These are phyloP conservation scores for Alliaria petiolata DNA, from an alignment of 345 rosid genomes.

Conservation along the genomic window DNA sequence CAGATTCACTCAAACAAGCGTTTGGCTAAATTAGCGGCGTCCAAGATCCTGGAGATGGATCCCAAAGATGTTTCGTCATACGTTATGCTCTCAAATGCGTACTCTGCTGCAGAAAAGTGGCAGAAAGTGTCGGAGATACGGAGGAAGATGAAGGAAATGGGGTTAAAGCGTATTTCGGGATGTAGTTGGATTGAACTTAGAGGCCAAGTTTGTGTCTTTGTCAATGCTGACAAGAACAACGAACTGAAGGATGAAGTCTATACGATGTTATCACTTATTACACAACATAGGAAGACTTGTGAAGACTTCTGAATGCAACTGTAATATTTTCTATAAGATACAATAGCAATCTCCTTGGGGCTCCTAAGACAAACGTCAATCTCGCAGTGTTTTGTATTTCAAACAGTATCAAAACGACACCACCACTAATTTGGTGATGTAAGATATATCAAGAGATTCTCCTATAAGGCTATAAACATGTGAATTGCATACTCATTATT, in stretches of 20 bases:
- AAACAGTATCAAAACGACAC: no score
- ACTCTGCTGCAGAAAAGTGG: conserved; percentile 68
- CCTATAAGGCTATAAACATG: no score
- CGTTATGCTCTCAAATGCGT: conserved; percentile 78
- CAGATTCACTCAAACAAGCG: conserved; percentile 57
- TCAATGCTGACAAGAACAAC: conserved; percentile 42
- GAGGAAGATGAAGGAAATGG: conserved; percentile 55
- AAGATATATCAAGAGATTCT: no score
- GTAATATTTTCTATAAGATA: background rate
- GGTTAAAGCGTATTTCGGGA: conserved; percentile 59
- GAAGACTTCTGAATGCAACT: background rate
- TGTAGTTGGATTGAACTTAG: conserved; percentile 76
- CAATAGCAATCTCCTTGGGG: background rate
- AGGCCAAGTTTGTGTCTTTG: conserved; percentile 54
- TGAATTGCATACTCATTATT: no score
- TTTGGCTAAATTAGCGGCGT: conserved; percentile 50
- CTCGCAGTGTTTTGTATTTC: background rate
- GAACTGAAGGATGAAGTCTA: conserved; percentile 51
- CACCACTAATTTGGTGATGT: no score
- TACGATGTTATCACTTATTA: conserved; percentile 33
- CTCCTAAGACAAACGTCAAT: background rate
- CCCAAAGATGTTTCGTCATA: conserved; percentile 75
- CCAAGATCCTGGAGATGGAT: conserved; percentile 55
- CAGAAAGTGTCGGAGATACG: conserved; percentile 45
- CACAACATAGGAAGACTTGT: conserved; percentile 28